Conservation (phyloP, 257 asterid species). For the Nicotiana benthamiana region DNA sequence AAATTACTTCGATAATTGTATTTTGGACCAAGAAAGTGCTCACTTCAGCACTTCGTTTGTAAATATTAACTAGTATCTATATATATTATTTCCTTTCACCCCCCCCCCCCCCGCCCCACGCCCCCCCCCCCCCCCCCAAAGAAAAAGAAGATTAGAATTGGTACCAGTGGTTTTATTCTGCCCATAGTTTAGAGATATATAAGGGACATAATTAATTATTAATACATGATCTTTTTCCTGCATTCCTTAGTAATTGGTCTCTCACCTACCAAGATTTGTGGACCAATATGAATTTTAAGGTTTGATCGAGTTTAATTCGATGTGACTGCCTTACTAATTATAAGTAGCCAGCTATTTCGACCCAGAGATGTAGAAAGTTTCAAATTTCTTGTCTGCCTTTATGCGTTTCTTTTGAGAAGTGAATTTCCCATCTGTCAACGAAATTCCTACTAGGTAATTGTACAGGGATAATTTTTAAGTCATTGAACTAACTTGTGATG, state of each 20-base stretch:
- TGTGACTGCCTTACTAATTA: not conserved
- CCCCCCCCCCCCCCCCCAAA: too few relatives aligned
- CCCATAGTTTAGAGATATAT: slow-evolving; percentile 2
- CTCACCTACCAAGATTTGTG: slow-evolving; percentile 3
- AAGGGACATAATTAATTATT: not conserved
- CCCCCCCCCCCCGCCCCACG: too few relatives aligned
- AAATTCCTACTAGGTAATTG: not conserved
- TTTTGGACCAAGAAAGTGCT: too few relatives aligned
- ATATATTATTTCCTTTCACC: too few relatives aligned
- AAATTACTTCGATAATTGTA: too few relatives aligned
- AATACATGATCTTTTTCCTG: not conserved
- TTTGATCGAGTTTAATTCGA: not conserved
- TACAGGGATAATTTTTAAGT: not conserved
- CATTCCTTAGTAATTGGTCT: not conserved
- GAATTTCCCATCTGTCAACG: not conserved
- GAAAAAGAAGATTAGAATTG: not conserved
- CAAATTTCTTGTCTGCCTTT: not conserved
- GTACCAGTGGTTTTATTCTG: not conserved
- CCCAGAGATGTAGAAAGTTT: not conserved
- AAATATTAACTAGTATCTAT: too few relatives aligned
- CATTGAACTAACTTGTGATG: not conserved
- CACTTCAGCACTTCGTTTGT: too few relatives aligned
- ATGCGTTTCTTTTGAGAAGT: not conserved
- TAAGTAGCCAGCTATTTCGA: not conserved
- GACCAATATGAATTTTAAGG: slow-evolving; percentile 2